Evolutionary conservation across 176 grass and related monocot species (phyloP).

Genomic region (Panicum miliaceum): DNA sequence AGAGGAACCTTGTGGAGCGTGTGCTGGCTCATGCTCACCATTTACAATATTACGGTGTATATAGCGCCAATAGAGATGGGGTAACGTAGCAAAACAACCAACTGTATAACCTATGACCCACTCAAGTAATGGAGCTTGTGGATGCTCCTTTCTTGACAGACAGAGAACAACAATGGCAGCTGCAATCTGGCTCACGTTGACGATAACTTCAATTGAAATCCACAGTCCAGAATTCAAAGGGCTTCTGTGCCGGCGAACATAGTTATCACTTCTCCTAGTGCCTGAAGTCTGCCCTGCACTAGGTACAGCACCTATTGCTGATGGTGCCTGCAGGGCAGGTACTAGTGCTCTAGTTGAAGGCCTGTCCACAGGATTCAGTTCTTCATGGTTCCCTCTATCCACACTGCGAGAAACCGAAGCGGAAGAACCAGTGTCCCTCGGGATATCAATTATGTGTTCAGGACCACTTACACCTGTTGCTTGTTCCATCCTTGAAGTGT

Average conservation of each 20-base stretch:
- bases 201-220: conserved; percentile 91
- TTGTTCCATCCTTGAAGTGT: conserved; percentile 54
- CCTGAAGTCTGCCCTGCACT: conserved; percentile 55
- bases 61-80: conserved; percentile 97
- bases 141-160: conserved; percentile 79
- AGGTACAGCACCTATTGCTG: conserved; percentile 47
- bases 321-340: conserved; percentile 58
- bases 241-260: conserved; percentile 68
- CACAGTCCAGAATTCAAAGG: conserved; percentile 96
- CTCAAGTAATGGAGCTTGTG: conserved; percentile 80
- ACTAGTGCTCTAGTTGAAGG: conserved; percentile 56
- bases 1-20: conserved; percentile 47
- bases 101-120: conserved; percentile 95
- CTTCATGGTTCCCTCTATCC: conserved; percentile 50
- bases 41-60: conserved; percentile 77
- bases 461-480: conserved; percentile 48
- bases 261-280: conserved; percentile 61
- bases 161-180: conserved; percentile 76
- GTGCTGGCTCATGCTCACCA: conserved; percentile 52
- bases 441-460: conserved; percentile 78
- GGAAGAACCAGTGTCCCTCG: conserved; percentile 56
- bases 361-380: conserved; percentile 49
- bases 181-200: conserved; percentile 95
- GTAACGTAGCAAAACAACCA: conserved; percentile 86
- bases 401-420: conserved; percentile 40